These are phyloP conservation scores for Phascolomyces articulosus DNA, from an alignment of 371 early-diverging fungal species.

Conservation along the genomic window DNA sequence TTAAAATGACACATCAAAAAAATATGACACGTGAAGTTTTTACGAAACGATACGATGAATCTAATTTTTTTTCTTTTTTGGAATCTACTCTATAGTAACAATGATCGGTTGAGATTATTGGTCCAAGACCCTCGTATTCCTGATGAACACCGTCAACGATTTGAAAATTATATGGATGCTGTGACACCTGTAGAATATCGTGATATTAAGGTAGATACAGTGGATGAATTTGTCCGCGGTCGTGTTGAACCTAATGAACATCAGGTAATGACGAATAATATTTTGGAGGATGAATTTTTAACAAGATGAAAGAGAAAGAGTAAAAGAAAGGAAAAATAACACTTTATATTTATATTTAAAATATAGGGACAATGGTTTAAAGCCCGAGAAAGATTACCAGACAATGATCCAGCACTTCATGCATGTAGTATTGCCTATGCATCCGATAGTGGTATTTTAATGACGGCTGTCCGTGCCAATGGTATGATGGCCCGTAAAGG, in stretches of 20 bases:
- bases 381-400: conserved; percentile 62
- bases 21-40: not conserved
- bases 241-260: conserved; percentile 2
- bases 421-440: conserved; percentile 61
- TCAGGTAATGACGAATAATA: not conserved
- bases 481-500: conserved; percentile 46
- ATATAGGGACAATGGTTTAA: conserved; percentile 70
- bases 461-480: conserved; percentile 63
- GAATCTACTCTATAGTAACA: conserved; percentile 6
- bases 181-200: conserved; percentile 39
- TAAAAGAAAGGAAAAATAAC: not conserved
- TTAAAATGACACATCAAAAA: not conserved
- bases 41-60: not conserved
- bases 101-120: not conserved
- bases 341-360: not conserved
- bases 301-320: not conserved
- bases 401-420: conserved; percentile 64
- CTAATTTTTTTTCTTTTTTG: not conserved
- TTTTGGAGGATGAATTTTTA: not conserved
- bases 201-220: conserved; percentile 17
- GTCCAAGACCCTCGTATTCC: conserved; percentile 3
- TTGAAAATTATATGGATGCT: conserved; percentile 8
- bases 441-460: conserved; percentile 65
- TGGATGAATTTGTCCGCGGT: conserved; percentile 13
- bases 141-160: not conserved